Evolutionary conservation across 2,329 filamentous ascomycete genomes (phyloP).

Genomic region (Epichloe gansuensis): DNA sequence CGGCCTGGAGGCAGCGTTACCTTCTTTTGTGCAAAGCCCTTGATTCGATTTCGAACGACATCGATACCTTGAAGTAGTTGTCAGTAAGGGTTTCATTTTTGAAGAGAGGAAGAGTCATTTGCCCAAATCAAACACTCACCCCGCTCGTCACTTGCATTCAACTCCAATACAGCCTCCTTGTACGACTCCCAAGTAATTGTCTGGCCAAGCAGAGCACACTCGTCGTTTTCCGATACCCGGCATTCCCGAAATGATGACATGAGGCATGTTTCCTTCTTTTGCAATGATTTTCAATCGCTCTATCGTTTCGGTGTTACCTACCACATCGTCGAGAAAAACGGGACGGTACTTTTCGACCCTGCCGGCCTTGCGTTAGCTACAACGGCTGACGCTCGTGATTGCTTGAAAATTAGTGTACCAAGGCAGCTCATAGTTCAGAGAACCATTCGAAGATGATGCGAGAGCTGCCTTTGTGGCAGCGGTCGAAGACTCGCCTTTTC

Average conservation of each 20-base stretch:
- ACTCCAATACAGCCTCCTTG: slow-evolving; percentile 91
- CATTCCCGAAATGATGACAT: slow-evolving; percentile 99
- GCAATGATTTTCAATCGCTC: slow-evolving; percentile 97
- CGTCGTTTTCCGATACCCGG: slow-evolving; percentile 95
- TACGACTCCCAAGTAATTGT: slow-evolving; percentile 87
- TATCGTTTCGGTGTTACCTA: slow-evolving; percentile 95
- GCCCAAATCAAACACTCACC: slow-evolving; percentile 30
- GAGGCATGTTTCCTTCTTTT: slow-evolving; percentile 97
- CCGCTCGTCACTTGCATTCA: slow-evolving; percentile 94
- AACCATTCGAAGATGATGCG: slow-evolving; percentile 36
- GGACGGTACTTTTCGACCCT: slow-evolving; percentile 99
- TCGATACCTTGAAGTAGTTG: slow-evolving; percentile 59
- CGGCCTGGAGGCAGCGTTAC: slow-evolving; percentile 83
- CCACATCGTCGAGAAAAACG: slow-evolving; percentile 88
- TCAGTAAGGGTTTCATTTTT: not conserved
- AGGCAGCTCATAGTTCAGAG: slow-evolving; percentile 60
- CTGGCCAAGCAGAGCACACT: slow-evolving; percentile 87
- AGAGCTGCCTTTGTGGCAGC: slow-evolving; percentile 46
- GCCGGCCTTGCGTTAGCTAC: slow-evolving; percentile 1
- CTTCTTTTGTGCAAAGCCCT: slow-evolving; percentile 98
- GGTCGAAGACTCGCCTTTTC: slow-evolving; percentile 49
- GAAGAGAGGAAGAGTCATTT: not conserved
- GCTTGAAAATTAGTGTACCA: slow-evolving; percentile 39
- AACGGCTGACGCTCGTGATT: not conserved
- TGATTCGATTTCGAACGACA: slow-evolving; percentile 93